Evolutionary conservation across 257 asterid genomes (phyloP), one percentile per base, ranked within the genome.

Genomic region (Vinca minor): DNA sequence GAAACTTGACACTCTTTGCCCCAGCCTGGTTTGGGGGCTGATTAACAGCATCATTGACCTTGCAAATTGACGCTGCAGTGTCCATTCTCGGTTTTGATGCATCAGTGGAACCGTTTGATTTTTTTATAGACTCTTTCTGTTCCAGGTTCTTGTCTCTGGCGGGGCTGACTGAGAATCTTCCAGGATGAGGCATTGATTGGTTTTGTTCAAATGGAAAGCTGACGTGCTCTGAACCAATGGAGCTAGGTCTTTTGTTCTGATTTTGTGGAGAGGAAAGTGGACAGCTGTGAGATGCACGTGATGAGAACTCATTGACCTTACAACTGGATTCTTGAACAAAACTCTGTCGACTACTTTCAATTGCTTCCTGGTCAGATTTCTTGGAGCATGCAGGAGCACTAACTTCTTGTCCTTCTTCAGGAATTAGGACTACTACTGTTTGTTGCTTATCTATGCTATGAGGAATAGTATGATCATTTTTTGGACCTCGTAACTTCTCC

Each of bases 91-190:
- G 46, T 8, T 64, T 60, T 35, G 65, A 36, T 39, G 46, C 77
- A 70, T 69, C 73, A 64, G 69, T 58, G 48, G 73, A 34, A 54
- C 69, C 62, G 42, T 54, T 69, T 28, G 71, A 71, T 64, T 54
- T 67, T 18, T 61, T 60, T 29, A 60, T 72, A 11, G 78, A 70
- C 36, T 41, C 76, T 54, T 29, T 54, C 69, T 72, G 78, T 39
- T 62, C 77, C 57, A 57, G 63, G 70, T 66, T 75, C 68, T 46
- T 73, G 58, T 68, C 69, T 71, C 75, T 68, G 28, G 71, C 57
- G 25, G 88, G 79, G 70, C 83, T 69, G 26, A 50, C 12, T 56
- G 79, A 60, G n/a, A 18, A 65, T 62, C 70, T 70, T 36, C 70
- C 78, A 38, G 71, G 46, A 69, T 55, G 47, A n/a, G 35, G 23